phyloP scores from a whole-genome alignment of 2,329 filamentous ascomycete genomes.

The Ophiostoma angusticollis region DNA sequence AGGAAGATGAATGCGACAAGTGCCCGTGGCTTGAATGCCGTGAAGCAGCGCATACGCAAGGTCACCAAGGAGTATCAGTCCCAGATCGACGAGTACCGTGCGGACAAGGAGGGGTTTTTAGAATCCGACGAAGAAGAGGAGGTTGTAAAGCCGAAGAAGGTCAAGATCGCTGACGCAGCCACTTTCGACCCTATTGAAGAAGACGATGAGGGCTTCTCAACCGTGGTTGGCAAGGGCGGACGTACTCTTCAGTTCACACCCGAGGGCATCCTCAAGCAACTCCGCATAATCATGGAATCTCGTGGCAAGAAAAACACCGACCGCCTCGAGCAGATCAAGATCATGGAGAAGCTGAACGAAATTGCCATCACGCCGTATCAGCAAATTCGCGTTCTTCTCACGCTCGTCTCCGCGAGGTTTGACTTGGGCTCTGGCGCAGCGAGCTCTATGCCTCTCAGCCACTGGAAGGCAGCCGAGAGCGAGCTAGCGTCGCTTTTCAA shows the following conservation, averaged over 20 bases:
- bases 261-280: conserved; percentile 95
- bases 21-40: conserved; percentile 84
- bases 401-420: conserved; percentile 85
- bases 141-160: conserved; percentile 38
- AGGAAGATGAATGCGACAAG: conserved; percentile 99
- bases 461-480: conserved; percentile 90
- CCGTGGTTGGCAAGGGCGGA: conserved; percentile 81
- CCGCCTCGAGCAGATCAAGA: conserved; percentile 82
- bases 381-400: conserved; percentile 80
- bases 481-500: conserved; percentile 69
- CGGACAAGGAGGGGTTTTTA: conserved; percentile 79
- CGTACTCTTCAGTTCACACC: conserved; percentile 85
- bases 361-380: conserved; percentile 88
- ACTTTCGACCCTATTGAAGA: conserved; percentile 29
- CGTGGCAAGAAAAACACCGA: conserved; percentile 99
- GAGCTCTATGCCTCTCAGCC: conserved; percentile 81
- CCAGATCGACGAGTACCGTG: conserved; percentile 78
- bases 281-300: conserved; percentile 84
- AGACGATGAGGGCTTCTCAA: conserved; percentile 79
- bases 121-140: conserved; percentile 63
- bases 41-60: conserved; percentile 98
- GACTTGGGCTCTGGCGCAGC: conserved; percentile 70
- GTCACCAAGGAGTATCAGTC: conserved; percentile 89
- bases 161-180: conserved; percentile 32
- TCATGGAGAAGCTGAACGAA: conserved; percentile 92